Evolutionary conservation across 495 filamentous ascomycete genomes (phyloP), one percentile per base, ranked within the genome.

Genomic region (Penicillium soppii): DNA sequence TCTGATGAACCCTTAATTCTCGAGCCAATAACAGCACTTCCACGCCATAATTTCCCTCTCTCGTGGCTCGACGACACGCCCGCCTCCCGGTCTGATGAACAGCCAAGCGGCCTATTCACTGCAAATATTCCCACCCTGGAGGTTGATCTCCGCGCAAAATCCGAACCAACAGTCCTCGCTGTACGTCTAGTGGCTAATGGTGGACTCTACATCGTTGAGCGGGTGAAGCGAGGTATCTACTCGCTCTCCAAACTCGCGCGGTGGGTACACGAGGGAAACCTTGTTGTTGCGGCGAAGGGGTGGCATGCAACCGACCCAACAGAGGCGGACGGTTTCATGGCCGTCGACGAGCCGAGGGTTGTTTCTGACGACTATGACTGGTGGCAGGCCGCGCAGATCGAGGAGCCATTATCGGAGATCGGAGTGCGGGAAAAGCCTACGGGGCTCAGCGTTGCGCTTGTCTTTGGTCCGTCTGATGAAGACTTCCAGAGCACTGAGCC

Each of bases 151-250:
- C 54, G 50, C 13, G 23, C 47, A 20, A 38, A 50, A 20, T 33
- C 36, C 2, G 68, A 72, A 36, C 62, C 66, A 1, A 61, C 51
- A 29, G 76, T 95, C 1, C 79, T 96, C 8, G 78, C 90, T 35
- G 88, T 85, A 23, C 75, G 83, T 41, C 72, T 83, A 19, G 76
- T 84, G 30, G 70, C 68, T 7, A 80, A 80, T 59, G 78, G 75
- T 19, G 75, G 74, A 7, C 54, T 88, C 5, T 92, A 86, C 64
- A 86, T 83, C 12, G 65, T 95, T 26, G 91, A 96, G 68, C 70
- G 80, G n/a, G 85, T 88, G 22, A 76, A 77, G 41, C 59, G 67
- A 38, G 81, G 82, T 0, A 72, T 90, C 9, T 95, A 89, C 65
- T 81, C 82, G 12, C 57, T 94, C 7, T 91, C 83, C 57, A 86